Evolutionary conservation across 495 filamentous ascomycete species (phyloP).

Genomic region (Podospora australis): DNA sequence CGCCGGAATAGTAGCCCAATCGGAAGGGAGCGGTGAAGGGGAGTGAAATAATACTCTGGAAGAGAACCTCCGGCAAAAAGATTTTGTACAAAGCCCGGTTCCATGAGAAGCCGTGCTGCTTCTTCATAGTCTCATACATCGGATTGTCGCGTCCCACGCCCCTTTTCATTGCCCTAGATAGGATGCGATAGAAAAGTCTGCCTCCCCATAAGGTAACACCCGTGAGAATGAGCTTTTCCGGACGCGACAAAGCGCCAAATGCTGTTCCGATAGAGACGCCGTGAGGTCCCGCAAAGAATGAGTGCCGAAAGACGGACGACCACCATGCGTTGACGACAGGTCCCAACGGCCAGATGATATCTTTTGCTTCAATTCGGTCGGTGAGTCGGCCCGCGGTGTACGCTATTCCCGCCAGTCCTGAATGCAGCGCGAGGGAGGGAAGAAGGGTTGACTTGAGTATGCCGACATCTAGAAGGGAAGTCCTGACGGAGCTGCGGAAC

Average conservation of each 20-base stretch:
- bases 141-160: slow-evolving; percentile 44
- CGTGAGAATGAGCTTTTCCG: slow-evolving; percentile 45
- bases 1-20: not conserved
- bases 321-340: slow-evolving; percentile 55
- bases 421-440: slow-evolving; percentile 43
- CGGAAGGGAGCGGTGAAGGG: slow-evolving; percentile 51
- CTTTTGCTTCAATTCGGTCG: slow-evolving; percentile 49
- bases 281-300: slow-evolving; percentile 23
- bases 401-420: slow-evolving; percentile 38
- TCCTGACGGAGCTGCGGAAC: slow-evolving; percentile 26
- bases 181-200: slow-evolving; percentile 48
- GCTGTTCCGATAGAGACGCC: slow-evolving; percentile 35
- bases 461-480: slow-evolving; percentile 31
- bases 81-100: slow-evolving; percentile 40
- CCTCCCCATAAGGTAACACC: slow-evolving; percentile 51
- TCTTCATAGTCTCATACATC: slow-evolving; percentile 45
- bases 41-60: slow-evolving; percentile 48
- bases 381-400: slow-evolving; percentile 42
- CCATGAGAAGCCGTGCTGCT: slow-evolving; percentile 36
- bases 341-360: slow-evolving; percentile 50
- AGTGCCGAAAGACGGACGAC: slow-evolving; percentile 44
- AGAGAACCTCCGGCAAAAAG: slow-evolving; percentile 47
- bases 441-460: slow-evolving; percentile 47
- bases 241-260: slow-evolving; percentile 39
- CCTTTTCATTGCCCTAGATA: slow-evolving; percentile 23